Percentiles rank a stretch among this genome's conserved stretches.
phyloP scores from a whole-genome alignment of 2,329 filamentous ascomycete genomes.

The Cladophialophora bantiana region DNA sequence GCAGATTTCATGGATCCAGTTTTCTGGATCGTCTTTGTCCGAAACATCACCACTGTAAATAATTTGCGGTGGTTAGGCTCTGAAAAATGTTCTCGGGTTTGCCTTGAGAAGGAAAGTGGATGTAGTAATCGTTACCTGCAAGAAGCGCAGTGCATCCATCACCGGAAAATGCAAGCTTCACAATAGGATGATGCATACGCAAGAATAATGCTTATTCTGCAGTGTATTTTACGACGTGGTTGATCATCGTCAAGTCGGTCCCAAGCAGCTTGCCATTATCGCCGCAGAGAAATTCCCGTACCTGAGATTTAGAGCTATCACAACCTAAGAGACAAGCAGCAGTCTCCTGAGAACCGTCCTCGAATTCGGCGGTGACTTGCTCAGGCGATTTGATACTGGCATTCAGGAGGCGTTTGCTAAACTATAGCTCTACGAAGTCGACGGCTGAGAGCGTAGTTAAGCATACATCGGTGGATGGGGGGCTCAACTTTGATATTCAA shows the following conservation, averaged over 20 bases:
- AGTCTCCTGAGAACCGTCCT: slow-evolving; percentile 30
- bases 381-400: neutral
- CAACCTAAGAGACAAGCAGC: slow-evolving; percentile 39
- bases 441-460: neutral
- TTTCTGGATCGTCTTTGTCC: slow-evolving; percentile 11
- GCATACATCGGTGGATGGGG: neutral
- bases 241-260: slow-evolving; percentile 14
- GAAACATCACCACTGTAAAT: slow-evolving; percentile 15
- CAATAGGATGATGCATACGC: slow-evolving; percentile 22
- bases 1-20: slow-evolving; percentile 12
- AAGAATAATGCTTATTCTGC: neutral
- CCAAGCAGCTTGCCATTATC: slow-evolving; percentile 3
- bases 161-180: slow-evolving; percentile 13
- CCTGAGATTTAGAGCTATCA: slow-evolving; percentile 41
- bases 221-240: slow-evolving; percentile 13
- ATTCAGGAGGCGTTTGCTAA: neutral
- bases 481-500: slow-evolving; percentile 13
- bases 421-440: neutral
- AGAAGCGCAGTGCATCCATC: neutral
- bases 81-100: neutral
- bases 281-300: slow-evolving; percentile 31
- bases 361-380: slow-evolving; percentile 27
- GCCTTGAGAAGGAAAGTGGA: neutral
- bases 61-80: no score
- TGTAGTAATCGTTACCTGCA: slow-evolving; percentile 1